Base-by-base conservation (phyloP, 2,329 filamentous ascomycete species). In the Arthrobotrys sphaeroides region DNA sequence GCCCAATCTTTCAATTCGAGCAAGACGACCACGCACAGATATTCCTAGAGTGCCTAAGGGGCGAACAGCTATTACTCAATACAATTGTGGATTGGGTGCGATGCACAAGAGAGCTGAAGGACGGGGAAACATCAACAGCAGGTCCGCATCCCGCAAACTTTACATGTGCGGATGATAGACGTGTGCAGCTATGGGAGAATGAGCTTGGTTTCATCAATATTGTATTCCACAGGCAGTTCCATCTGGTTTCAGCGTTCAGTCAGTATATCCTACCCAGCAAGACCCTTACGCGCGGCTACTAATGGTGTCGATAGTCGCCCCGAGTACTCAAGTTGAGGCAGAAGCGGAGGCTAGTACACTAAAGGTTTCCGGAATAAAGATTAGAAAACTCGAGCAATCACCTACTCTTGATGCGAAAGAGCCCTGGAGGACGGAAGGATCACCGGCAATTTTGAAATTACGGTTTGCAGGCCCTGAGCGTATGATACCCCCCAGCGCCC, bases 1-100 rank as follows among this genome's bases (percentile, higher is more conserved):
- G 72, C n/a, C 72, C 72, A 5, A 69, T 69, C 9, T 75, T 75
- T 12, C 72, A 69, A 55, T 75, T 75, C 36, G 72, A 75, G 22
- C 59, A 64, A 12, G 72, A 75, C 13, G 72, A 75, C 2, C 72
- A 75, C 16, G 72, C 72, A 3, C 72, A 75, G 33, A 69, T 59
- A 40, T 75, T 75, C 16, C 26, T 75, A 20, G 72, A 75, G 13
- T 64, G 62, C 20, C 31, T 75, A 1, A 47, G 72, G 53, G 72
- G 72, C 38, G 72, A 75, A 20, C 72, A 75, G 26, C n/a, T 75
- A 7, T 53, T 75, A n/a, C 45, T 68, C 12, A 75, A 75, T 16
- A 55, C 64, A 13, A 69, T 69, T 16, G 72, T 75, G 16, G 72
- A 75, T 28, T 69, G 57, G 45, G 72, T 75, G 10, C 45, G 64